Percentiles rank a stretch among this genome's conserved stretches.
phyloP scores from a whole-genome alignment of 345 rosid genomes.

The Ceriops decandra region DNA sequence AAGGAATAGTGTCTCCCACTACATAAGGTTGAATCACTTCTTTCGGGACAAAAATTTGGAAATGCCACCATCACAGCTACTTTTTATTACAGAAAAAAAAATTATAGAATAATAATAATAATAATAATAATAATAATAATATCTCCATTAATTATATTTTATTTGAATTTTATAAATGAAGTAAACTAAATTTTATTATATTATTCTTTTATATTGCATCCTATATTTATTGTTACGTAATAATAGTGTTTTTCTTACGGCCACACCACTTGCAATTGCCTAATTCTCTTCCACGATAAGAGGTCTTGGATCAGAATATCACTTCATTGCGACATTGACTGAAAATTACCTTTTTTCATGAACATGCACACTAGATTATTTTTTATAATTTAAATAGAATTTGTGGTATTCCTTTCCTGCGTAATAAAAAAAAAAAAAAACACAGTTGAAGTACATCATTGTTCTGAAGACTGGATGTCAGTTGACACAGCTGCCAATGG shows the following conservation, averaged over 20 bases:
- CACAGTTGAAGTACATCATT: too few relatives aligned
- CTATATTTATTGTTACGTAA: background rate
- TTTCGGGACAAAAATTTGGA: background rate
- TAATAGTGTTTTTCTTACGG: background rate
- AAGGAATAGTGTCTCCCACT: conserved; percentile 13
- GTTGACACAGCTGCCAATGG: too few relatives aligned
- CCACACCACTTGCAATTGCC: too few relatives aligned
- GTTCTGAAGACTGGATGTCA: too few relatives aligned
- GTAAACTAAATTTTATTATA: background rate
- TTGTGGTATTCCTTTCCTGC: too few relatives aligned
- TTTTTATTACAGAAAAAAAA: background rate
- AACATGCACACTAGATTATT: background rate
- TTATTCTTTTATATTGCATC: background rate
- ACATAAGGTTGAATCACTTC: background rate
- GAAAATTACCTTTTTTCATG: background rate
- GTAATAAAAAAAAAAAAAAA: too few relatives aligned
- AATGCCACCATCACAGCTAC: background rate
- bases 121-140: too few relatives aligned
- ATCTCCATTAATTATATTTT: too few relatives aligned
- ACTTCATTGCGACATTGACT: conserved; percentile 14
- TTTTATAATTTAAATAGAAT: background rate
- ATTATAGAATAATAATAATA: background rate
- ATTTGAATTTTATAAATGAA: too few relatives aligned
- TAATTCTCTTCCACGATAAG: too few relatives aligned
- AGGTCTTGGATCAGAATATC: background rate